Percentiles rank a stretch among this genome's conserved stretches.
These are phyloP conservation scores for Apiospora koreana DNA, from an alignment of 2,329 filamentous ascomycete species.

Conservation along the genomic window DNA sequence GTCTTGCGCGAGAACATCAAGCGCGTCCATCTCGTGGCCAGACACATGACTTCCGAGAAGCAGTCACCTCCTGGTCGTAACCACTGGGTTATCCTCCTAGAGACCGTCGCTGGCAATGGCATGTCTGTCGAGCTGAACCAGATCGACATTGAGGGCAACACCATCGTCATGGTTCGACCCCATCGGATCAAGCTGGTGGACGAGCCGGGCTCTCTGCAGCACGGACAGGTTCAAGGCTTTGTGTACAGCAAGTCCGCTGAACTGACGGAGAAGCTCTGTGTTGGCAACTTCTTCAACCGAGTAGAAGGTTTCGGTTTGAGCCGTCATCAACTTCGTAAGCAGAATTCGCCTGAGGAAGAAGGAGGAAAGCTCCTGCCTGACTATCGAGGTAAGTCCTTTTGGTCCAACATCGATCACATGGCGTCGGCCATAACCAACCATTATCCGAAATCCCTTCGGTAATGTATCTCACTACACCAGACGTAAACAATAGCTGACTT, in stretches of 20 bases:
- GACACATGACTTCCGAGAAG: background rate
- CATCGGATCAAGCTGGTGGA: background rate
- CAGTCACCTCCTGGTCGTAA: background rate
- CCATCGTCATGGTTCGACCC: background rate
- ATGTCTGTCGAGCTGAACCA: background rate
- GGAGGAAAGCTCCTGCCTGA: background rate
- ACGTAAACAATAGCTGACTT: background rate
- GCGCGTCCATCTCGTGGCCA: background rate
- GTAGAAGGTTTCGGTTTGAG: background rate
- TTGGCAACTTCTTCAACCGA: background rate
- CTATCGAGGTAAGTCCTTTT: background rate
- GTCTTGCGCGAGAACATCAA: background rate
- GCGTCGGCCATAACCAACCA: background rate
- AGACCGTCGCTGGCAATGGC: background rate
- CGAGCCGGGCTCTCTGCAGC: background rate
- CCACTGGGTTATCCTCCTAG: background rate
- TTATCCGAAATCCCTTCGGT: background rate
- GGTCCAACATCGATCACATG: too few relatives aligned
- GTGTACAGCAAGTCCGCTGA: background rate
- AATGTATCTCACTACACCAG: background rate
- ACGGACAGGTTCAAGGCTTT: background rate
- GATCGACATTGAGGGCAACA: background rate
- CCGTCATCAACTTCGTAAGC: background rate
- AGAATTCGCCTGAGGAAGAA: accelerated
- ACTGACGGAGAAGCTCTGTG: background rate